phyloP scores from a whole-genome alignment of 2,329 filamentous ascomycete species.

The Apiospora sp. region DNA sequence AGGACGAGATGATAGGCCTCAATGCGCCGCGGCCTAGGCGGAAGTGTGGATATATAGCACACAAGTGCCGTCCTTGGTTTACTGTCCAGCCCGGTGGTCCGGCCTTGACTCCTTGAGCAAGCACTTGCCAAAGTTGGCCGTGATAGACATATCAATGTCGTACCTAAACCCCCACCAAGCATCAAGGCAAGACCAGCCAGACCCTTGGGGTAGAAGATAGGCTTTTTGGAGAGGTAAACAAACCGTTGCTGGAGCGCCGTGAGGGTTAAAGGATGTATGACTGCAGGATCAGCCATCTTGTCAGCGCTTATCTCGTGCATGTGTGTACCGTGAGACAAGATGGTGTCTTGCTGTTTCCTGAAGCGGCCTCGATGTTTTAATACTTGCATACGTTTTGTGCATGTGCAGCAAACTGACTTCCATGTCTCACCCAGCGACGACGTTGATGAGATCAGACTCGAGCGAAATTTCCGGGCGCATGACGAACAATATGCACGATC shows the following conservation, averaged over 20 bases:
- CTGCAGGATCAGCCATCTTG: background rate
- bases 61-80: background rate
- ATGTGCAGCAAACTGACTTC: background rate
- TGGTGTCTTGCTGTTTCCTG: background rate
- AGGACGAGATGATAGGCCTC: background rate
- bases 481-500: conserved; percentile 14
- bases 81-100: background rate
- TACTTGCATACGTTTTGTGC: conserved; percentile 1
- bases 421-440: conserved; percentile 5
- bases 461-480: conserved; percentile 15
- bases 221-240: background rate
- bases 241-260: conserved; percentile 15
- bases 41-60: conserved; percentile 6
- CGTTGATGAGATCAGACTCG: conserved; percentile 10
- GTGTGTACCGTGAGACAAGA: background rate
- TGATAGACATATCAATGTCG: background rate
- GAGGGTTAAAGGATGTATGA: background rate
- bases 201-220: background rate
- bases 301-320: background rate
- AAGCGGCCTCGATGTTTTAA: background rate
- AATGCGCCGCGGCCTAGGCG: background rate
- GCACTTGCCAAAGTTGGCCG: background rate
- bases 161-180: background rate
- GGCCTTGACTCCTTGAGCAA: background rate
- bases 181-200: background rate